These are phyloP conservation scores for Kodamaea lidongshanica DNA, from an alignment of 805 yeast species.

Conservation along the genomic window DNA sequence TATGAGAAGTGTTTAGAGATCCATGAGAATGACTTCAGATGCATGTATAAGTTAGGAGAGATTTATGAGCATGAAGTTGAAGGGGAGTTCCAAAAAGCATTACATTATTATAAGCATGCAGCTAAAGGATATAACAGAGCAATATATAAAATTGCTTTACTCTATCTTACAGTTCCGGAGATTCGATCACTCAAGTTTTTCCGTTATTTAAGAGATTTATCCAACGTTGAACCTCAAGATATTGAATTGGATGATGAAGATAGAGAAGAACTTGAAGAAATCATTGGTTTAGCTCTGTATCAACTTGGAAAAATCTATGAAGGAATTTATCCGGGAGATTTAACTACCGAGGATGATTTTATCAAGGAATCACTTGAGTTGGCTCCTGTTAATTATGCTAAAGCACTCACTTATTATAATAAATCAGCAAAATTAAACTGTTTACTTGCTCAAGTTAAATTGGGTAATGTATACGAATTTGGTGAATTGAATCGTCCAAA, in stretches of 20 bases:
- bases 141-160: conserved; percentile 35
- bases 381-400: conserved; percentile 39
- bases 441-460: conserved; percentile 34
- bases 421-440: conserved; percentile 37
- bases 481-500: conserved; percentile 37
- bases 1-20: conserved; percentile 28
- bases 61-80: conserved; percentile 30
- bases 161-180: conserved; percentile 29
- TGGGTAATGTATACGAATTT: conserved; percentile 37
- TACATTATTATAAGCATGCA: conserved; percentile 29
- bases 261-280: conserved; percentile 34
- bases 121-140: conserved; percentile 42
- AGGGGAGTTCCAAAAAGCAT: conserved; percentile 27
- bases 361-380: conserved; percentile 26
- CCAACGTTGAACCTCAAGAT: conserved; percentile 33
- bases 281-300: conserved; percentile 35
- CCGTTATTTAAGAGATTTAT: conserved; percentile 30
- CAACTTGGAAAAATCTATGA: conserved; percentile 40
- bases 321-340: conserved; percentile 41
- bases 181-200: conserved; percentile 31
- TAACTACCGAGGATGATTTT: conserved; percentile 31
- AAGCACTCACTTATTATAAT: conserved; percentile 37
- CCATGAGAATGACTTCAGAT: conserved; percentile 27
- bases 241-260: conserved; percentile 33
- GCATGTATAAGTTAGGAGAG: conserved; percentile 35